Base-by-base conservation (phyloP, 352 stramenopile genomes). In the Peronospora destructor region DNA sequence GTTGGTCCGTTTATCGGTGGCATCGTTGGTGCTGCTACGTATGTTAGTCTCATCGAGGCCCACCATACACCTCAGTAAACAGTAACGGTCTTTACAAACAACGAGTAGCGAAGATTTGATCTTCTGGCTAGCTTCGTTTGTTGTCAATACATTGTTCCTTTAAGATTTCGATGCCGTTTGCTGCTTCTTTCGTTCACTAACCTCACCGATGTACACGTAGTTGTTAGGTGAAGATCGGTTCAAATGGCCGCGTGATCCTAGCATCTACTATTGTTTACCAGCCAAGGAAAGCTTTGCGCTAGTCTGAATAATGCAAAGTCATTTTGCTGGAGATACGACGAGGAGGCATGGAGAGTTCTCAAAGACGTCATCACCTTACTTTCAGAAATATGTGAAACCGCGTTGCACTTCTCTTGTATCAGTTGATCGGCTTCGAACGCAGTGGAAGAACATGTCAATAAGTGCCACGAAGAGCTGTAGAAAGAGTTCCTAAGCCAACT, bases 1-100 rank as follows among this genome's bases (percentile, higher is more conserved):
- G 47, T 88, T 13, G 80, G 76, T 1, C 80, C 80, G 34, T 79
- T 91, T 54, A 64, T 87, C 17, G 80, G 80, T 11, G 77, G 62
- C 0, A 61, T 85, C 14, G 44, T 84, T 11, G 78, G 81, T 25
- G 72, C 68, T 19, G 76, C 73, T 45, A 71, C 67, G 11, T 91
- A 91, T 62, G 80, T 70, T 5, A 66, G 79, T 49, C 61, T 87
- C 34, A 74, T 90, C 6, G 56, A 73, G 47, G 55, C 63, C 28
- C 72, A 89, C 62, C 76, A 88, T 63, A 73, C 72, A 9, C 39
- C 60, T 4, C 76, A 68, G 50, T 84, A 56, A 53, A 38, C 23
- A 25, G 12, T 14, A 45, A 12, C 8, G 4, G 8, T 33, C 28
- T 13, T 13, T 33, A 33, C 28, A 33, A 36, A 36, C 23, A 4